phyloP scores from a whole-genome alignment of 2,329 filamentous ascomycete genomes.

The Teratosphaeria viscida region DNA sequence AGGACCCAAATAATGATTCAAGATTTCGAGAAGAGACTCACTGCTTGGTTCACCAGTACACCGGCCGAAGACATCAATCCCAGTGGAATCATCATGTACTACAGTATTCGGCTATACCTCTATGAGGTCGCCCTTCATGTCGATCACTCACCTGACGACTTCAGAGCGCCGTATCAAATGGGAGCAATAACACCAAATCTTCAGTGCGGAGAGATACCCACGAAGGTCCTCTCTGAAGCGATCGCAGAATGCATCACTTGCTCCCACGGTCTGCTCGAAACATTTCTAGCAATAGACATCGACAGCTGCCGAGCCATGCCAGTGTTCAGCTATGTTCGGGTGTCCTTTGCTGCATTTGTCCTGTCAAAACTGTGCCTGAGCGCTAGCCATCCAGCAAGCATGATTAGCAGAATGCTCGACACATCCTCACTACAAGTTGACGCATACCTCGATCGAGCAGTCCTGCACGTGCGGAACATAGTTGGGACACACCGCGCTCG shows the following conservation, averaged over 20 bases:
- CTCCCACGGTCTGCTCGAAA: conserved; percentile 41
- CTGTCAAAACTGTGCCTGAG: conserved; percentile 66
- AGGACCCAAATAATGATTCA: conserved; percentile 55
- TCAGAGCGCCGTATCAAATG: conserved; percentile 36
- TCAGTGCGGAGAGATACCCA: conserved; percentile 26
- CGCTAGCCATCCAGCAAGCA: conserved; percentile 51
- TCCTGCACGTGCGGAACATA: conserved; percentile 55
- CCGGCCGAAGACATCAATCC: conserved; percentile 35
- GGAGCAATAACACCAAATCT: conserved; percentile 34
- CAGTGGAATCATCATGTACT: conserved; percentile 53
- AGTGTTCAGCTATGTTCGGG: conserved; percentile 60
- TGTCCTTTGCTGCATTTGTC: conserved; percentile 61
- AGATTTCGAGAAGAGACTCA: conserved; percentile 54
- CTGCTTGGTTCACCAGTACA: conserved; percentile 48
- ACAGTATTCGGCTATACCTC: conserved; percentile 60
- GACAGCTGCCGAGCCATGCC: conserved; percentile 53
- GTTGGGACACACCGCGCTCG: conserved; percentile 34
- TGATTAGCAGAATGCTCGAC: conserved; percentile 60
- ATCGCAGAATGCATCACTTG: background rate
- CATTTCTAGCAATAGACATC: conserved; percentile 52
- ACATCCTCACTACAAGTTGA: conserved; percentile 55
- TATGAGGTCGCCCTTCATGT: conserved; percentile 64
- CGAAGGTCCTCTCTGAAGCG: conserved; percentile 19
- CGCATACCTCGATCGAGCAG: conserved; percentile 58
- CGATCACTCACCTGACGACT: conserved; percentile 48